Base-by-base conservation (phyloP, 202 grass and related monocot genomes). In the Digitaria exilis region DNA sequence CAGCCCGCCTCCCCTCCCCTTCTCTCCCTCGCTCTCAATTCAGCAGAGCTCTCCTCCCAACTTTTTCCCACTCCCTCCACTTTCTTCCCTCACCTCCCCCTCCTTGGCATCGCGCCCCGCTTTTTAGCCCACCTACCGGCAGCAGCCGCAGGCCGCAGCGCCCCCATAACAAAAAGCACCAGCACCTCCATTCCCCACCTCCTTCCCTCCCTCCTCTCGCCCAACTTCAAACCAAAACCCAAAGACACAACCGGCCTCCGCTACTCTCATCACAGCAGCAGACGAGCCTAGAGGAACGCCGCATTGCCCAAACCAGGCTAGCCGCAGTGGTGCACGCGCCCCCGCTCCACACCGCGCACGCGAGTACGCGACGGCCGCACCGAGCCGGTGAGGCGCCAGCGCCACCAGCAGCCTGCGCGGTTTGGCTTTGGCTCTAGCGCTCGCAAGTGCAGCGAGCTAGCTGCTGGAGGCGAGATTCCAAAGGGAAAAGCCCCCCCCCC, bases 81-180 rank as follows among this genome's bases (percentile, higher is more conserved):
- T 89, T 89, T 85, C 82, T 49, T 65, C 77, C 70, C 34, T 73
- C 80, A 3, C 52, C 77, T 37, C 54, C n/a, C 22, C 70, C 44
- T 18, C 57, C 46, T 0, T 82, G 81, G 75, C 69, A 69, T 80
- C 76, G 21, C 59, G n/a, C 69, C 63, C 15, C 79, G 84, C 88
- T 80, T 90, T 90, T 80, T 69, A 70, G 80, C 88, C 80, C 88
- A 87, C 84, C 84, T 64, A 87, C 84, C 88, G 69, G 82, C 82
- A 62, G 80, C 55, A 16, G 87, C 62, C 49, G 59, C 75, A 11
- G 48, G 69, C 49, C 21, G 71, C 76, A 68, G 66, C 79, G 25
- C 84, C 79, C 52, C 74, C 84, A 49, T 86, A 86, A 82, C 82
- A 82, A 90, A 86, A 86, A 64, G 80, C 84, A 79, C 84, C 74